Base-by-base conservation (phyloP, 352 stramenopile species). In the Globisporangium rhizosaccharum region DNA sequence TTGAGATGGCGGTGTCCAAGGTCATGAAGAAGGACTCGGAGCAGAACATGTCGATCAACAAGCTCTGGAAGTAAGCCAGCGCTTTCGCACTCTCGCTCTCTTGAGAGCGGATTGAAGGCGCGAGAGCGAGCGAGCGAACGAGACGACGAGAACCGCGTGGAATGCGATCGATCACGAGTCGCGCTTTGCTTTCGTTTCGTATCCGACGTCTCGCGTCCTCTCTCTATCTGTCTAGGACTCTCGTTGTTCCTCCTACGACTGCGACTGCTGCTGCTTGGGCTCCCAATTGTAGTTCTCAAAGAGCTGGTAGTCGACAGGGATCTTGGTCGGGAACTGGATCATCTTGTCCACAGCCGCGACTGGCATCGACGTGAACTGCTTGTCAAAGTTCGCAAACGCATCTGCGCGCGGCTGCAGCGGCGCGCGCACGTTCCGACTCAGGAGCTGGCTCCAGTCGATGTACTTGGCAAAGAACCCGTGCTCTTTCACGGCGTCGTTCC, bases 21-120 rank as follows among this genome's bases (percentile, higher is more conserved):
- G 97, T 99, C 59, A 99, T 99, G 97, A 99, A 99, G 96, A 99
- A 99, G 83, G 97, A 99, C 67, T 93, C 87, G 55, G 97, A 99
- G 67, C 80, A 89, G 65, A 92, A 92, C 78, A 98, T 99, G 79
- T 99, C 93, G 77, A 96, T 99, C 70, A 96, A 97, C 75, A 98
- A 99, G 83, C 85, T 99, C 59, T 99, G 97, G 97, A 99, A 99
- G 90, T 99, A 98, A 71, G 36, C 6, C 28, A 6, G 28, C 28
- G 28, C 28, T 7, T 3, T 33, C 3, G 1, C 20, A 11, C 17
- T 23, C 18, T 25, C 14, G 17, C 14, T 5, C 47, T 10, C 18
- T 2, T 18, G 18, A 14, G 51, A 46, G 25, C 26, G 11, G 12
- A 20, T n/a, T 28, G 1, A 41, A 59, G 14, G 36, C 12, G 41